These are phyloP conservation scores for Acanthamoeba healyi DNA, from an alignment of 208 protist genomes.

Conservation along the genomic window DNA sequence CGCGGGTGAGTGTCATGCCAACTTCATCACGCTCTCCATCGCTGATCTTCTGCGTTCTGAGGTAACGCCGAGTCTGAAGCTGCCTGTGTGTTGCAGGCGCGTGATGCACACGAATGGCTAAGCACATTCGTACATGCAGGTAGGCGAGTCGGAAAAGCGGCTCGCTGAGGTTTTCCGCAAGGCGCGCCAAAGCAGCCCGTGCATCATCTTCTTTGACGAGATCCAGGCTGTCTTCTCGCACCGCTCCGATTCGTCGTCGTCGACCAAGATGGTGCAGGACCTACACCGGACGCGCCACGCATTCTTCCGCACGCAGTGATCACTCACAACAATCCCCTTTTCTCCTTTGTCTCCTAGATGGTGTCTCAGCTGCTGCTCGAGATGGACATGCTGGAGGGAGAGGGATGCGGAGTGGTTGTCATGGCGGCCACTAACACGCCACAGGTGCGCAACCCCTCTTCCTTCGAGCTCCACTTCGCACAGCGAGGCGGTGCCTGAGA, in stretches of 20 bases:
- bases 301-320: no score
- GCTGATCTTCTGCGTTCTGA: slow-evolving; percentile 60
- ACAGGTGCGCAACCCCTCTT: no score
- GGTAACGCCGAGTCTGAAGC: background rate
- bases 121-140: background rate
- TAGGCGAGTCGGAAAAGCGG: slow-evolving; percentile 69
- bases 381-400: slow-evolving; percentile 27
- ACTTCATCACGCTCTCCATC: slow-evolving; percentile 63
- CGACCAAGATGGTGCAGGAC: slow-evolving; percentile 62
- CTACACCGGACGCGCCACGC: no score
- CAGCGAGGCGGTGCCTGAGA: no score
- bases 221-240: slow-evolving; percentile 68
- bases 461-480: no score
- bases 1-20: slow-evolving; percentile 53
- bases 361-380: slow-evolving; percentile 62
- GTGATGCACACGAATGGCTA: background rate
- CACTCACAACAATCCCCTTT: no score
- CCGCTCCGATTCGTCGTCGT: slow-evolving; percentile 19
- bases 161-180: slow-evolving; percentile 65
- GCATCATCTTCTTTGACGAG: slow-evolving; percentile 72
- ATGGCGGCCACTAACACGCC: slow-evolving; percentile 70
- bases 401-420: slow-evolving; percentile 45
- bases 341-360: slow-evolving; percentile 23
- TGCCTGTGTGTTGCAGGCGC: no score
- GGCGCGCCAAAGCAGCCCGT: slow-evolving; percentile 54